Base-by-base conservation (phyloP, 208 protist species). In the Trypanosoma rangeli region DNA sequence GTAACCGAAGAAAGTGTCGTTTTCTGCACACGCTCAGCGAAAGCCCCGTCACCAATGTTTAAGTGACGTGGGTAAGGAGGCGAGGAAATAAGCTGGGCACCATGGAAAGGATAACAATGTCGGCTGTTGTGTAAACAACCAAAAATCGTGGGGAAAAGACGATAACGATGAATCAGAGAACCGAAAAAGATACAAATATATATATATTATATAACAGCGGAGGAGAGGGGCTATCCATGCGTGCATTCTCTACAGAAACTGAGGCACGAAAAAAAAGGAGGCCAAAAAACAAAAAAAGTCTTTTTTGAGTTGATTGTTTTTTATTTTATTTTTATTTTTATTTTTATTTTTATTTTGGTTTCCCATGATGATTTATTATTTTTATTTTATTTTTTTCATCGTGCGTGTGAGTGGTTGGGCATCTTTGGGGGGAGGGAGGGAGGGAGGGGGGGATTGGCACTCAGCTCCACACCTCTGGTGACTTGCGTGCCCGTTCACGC, bases 1-100 rank as follows among this genome's bases (percentile, higher is more conserved):
- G 84, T 66, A 89, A 89, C 49, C 80, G 84, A 22, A 77, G 84
- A 50, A 89, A 89, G 64, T 89, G 84, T 48, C 84, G 84, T 62
- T 89, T 89, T 49, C 72, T 79, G 15, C 84, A 89, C 61, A 53
- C 44, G n/a, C 26, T 26, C 10, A 39, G 59, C 2, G 29, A 56
- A 20, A 46, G 31, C 33, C 8, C 24, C 3, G 31, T 42, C 55
- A 4, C 53, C 24, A 31, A 22, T 29, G 12, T 57, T 29, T 57
- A 12, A 57, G 53, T 3, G 24, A 42, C 10, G 37, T 42, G 37
- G 10, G 37, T 22, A 5, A 3, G 56, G 7, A 37, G 10, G 10
- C 4, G 37, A 42, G 37, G 37, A 42, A 4, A 42, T 10, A 10
- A 42, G 37, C 10, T 10, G 37, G 37, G 4, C 37, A 42, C 10